Evolutionary conservation across 2,329 filamentous ascomycete species (phyloP).

Genomic region (Dactylellina drechsleri): DNA sequence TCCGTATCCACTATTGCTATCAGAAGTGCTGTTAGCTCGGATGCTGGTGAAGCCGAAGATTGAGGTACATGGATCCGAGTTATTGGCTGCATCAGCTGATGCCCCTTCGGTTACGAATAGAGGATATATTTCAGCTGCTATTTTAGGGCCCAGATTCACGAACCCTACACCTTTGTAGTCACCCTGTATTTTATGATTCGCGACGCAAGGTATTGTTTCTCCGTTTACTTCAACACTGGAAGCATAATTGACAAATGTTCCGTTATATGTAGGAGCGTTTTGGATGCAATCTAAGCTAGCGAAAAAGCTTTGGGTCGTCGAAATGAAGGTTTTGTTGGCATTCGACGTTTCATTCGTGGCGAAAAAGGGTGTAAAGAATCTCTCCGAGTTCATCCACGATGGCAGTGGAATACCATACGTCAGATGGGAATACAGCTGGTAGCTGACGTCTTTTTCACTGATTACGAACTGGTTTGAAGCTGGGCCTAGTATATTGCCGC

Average conservation of each 20-base stretch:
- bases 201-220: not conserved
- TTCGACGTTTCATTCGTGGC: not conserved
- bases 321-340: not conserved
- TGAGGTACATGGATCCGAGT: not conserved
- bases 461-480: not conserved
- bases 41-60: not conserved
- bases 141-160: not conserved
- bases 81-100: not conserved
- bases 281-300: not conserved
- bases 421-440: not conserved
- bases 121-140: not conserved
- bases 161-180: not conserved
- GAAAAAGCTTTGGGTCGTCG: not conserved
- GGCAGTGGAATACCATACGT: conserved; percentile 1
- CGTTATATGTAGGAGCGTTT: not conserved
- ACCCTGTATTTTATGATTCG: not conserved
- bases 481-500: not conserved
- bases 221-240: not conserved
- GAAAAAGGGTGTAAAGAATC: not conserved
- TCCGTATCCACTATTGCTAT: not conserved
- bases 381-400: not conserved
- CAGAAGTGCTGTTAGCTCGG: not conserved
- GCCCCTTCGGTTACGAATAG: not conserved
- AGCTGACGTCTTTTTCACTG: not conserved
- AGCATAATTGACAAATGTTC: not conserved